A percentile compares a stretch with the other conserved stretches of the same genome.
Evolutionary conservation across 31 red algal species (phyloP).

Genomic region (Porphyra umbilicalis): DNA sequence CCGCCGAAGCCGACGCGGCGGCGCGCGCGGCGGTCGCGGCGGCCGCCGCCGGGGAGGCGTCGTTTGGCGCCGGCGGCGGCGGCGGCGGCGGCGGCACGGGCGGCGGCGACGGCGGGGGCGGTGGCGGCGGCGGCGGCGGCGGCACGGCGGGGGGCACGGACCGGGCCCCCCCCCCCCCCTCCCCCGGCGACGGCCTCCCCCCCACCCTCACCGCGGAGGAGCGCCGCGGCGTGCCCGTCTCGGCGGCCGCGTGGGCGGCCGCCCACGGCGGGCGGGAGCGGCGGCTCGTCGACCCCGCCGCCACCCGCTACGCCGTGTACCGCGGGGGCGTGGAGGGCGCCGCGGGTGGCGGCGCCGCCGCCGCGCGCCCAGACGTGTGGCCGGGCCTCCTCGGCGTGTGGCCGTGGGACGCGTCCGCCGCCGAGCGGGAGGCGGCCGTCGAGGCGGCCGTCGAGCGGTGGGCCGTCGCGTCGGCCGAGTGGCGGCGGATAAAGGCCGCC

Average conservation of each 20-base stretch:
- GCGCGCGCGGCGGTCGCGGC: conserved; percentile 9
- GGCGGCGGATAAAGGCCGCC: conserved; percentile 7
- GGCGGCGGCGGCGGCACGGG: neutral
- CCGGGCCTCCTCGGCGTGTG: conserved; percentile 64
- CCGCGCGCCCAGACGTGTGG: conserved; percentile 39
- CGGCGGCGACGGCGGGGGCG: too few species aligned
- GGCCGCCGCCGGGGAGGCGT: neutral
- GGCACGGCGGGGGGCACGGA: neutral
- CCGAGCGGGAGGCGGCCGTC: conserved; percentile 18
- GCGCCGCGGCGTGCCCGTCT: conserved; percentile 26
- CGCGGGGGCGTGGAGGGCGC: conserved; percentile 48
- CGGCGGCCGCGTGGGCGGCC: conserved; percentile 18
- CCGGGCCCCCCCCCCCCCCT: conserved; percentile 32
- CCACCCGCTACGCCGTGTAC: conserved; percentile 48
- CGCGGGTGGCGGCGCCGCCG: neutral
- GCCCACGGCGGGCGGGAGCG: conserved; percentile 27
- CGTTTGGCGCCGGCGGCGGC: neutral
- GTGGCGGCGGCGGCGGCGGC: neutral
- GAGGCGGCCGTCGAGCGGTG: conserved; percentile 32
- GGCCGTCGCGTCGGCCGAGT: conserved; percentile 22
- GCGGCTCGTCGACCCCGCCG: conserved; percentile 42
- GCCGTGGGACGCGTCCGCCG: conserved; percentile 32
- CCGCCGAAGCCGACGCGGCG: conserved; percentile 3
- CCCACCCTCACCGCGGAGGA: conserved; percentile 26
- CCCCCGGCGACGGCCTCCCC: conserved; percentile 19